Evolutionary conservation across 495 filamentous ascomycete species (phyloP).

Genomic region (Neurospora sp.): DNA sequence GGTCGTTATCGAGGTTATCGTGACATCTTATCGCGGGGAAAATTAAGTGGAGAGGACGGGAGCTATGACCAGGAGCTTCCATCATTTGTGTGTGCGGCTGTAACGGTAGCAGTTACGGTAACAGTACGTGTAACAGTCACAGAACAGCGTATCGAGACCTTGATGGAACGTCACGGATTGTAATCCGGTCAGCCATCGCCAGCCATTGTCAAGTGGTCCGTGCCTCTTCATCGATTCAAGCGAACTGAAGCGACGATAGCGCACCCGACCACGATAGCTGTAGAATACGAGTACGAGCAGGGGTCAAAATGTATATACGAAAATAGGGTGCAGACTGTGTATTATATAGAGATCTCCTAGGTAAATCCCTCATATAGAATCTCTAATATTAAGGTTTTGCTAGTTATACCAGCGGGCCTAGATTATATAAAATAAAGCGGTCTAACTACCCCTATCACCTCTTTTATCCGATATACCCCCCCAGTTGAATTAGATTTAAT

Average conservation of each 20-base stretch:
- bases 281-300: too few species aligned
- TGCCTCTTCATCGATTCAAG: neutral
- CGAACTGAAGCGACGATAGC: neutral
- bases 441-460: too few species aligned
- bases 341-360: too few species aligned
- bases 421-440: too few species aligned
- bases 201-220: neutral
- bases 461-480: too few species aligned
- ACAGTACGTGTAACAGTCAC: neutral
- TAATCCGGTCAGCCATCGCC: neutral
- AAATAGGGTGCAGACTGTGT: too few species aligned
- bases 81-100: neutral
- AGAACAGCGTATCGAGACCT: neutral
- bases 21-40: neutral
- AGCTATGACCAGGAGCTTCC: slow-evolving; percentile 1
- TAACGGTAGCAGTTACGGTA: neutral
- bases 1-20: neutral
- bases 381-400: too few species aligned
- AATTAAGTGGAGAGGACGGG: neutral
- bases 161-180: neutral
- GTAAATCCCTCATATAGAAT: too few species aligned
- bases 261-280: too few species aligned
- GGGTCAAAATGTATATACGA: too few species aligned
- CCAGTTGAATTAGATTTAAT: too few species aligned
- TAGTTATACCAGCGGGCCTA: too few species aligned